phyloP scores from a whole-genome alignment of 768 basidiomycete species.

The Psilocybe cubensis region DNA sequence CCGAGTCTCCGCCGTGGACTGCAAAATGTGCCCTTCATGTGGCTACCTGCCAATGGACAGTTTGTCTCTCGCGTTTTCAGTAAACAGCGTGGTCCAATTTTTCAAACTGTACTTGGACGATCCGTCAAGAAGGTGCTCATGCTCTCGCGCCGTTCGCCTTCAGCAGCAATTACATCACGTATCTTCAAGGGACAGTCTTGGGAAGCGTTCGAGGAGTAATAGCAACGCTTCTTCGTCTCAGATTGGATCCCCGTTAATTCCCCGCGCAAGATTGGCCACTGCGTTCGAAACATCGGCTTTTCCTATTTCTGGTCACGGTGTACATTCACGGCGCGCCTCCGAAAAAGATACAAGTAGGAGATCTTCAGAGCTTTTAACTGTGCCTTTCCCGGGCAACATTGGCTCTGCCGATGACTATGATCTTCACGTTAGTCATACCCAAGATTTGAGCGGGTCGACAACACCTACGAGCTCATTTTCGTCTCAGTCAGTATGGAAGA shows the following conservation, averaged over 20 bases:
- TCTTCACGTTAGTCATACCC: conserved; percentile 10
- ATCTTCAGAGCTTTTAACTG: conserved; percentile 46
- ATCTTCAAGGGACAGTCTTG: conserved; percentile 45
- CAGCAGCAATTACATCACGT: conserved; percentile 38
- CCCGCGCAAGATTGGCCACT: conserved; percentile 53
- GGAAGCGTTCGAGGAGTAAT: conserved; percentile 64
- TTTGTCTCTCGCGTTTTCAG: conserved; percentile 66
- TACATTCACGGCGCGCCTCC: conserved; percentile 72
- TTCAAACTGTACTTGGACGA: conserved; percentile 65
- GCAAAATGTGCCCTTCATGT: conserved; percentile 70
- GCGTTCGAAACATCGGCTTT: conserved; percentile 59
- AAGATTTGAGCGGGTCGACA: conserved; percentile 34
- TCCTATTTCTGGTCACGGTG: conserved; percentile 81
- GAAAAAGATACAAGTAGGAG: conserved; percentile 66
- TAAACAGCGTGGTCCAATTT: conserved; percentile 64
- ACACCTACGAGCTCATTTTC: conserved; percentile 34
- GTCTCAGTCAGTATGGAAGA: conserved; percentile 55
- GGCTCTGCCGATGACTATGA: conserved; percentile 44
- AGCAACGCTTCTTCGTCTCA: conserved; percentile 49
- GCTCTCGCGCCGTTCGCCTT: conserved; percentile 45
- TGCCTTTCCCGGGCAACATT: conserved; percentile 40
- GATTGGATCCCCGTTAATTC: conserved; percentile 49
- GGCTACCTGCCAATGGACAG: conserved; percentile 69
- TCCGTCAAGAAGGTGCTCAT: conserved; percentile 68
- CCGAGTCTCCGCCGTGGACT: conserved; percentile 57